phyloP scores from a whole-genome alignment of 2,329 filamentous ascomycete species.

The Aspergillus fijiensis region DNA sequence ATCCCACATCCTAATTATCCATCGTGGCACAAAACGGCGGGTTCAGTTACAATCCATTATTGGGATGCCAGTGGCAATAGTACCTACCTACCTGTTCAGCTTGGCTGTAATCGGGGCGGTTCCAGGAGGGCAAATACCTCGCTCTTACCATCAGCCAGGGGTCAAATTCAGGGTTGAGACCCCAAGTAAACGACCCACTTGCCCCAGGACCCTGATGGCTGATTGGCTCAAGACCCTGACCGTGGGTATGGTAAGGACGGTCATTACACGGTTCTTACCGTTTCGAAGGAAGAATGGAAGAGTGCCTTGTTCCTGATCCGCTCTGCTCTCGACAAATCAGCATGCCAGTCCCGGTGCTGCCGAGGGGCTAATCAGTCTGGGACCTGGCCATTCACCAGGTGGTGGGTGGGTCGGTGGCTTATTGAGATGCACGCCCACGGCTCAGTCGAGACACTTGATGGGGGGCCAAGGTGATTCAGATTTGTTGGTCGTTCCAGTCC shows the following conservation, averaged over 20 bases:
- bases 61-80: neutral
- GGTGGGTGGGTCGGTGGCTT: neutral
- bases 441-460: neutral
- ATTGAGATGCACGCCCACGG: slow-evolving; percentile 6
- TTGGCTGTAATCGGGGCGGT: neutral
- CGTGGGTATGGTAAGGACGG: neutral
- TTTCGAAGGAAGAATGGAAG: neutral
- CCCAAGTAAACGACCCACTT: neutral
- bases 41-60: neutral
- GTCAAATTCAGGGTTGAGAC: neutral
- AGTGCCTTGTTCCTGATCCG: slow-evolving; percentile 4
- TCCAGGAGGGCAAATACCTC: neutral
- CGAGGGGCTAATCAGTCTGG: neutral
- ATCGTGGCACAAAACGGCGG: neutral
- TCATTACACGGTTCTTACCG: neutral
- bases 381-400: neutral
- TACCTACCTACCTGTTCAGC: neutral
- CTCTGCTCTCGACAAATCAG: neutral
- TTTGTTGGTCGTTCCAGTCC: neutral
- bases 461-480: neutral
- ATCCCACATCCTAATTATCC: neutral
- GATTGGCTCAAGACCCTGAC: slow-evolving; percentile 8
- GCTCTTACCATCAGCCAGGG: neutral
- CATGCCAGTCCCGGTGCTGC: neutral
- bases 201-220: slow-evolving; percentile 5